Evolutionary conservation across 805 yeast species (phyloP).

Genomic region (Starmerella davenportii): DNA sequence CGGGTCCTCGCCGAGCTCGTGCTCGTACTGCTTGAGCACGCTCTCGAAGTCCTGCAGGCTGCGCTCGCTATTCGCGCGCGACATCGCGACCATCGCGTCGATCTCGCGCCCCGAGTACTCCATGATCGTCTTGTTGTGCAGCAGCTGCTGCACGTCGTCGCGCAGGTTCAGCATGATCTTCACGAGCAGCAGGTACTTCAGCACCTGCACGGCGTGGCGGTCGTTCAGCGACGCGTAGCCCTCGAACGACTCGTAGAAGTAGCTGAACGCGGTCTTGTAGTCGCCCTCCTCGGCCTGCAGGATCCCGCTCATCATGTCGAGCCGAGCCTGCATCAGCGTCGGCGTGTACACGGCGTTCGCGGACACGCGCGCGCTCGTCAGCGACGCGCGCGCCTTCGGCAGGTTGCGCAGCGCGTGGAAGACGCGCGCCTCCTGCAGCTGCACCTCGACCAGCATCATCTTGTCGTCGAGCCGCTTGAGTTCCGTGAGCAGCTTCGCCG

Average conservation of each 20-base stretch:
- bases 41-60: conserved; percentile 79
- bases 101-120: conserved; percentile 70
- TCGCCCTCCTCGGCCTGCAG: conserved; percentile 94
- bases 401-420: conserved; percentile 82
- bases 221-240: conserved; percentile 51
- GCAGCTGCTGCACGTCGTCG: conserved; percentile 66
- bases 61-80: conserved; percentile 76
- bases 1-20: conserved; percentile 67
- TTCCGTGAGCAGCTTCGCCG: conserved; percentile 56
- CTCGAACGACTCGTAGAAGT: conserved; percentile 88
- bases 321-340: conserved; percentile 79
- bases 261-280: conserved; percentile 87
- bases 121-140: conserved; percentile 53
- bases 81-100: conserved; percentile 90
- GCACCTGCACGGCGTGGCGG: conserved; percentile 44
- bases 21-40: conserved; percentile 47
- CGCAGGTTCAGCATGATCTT: conserved; percentile 82
- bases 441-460: conserved; percentile 87
- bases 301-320: conserved; percentile 88
- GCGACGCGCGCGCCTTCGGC: conserved; percentile 78
- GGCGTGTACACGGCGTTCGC: conserved; percentile 97
- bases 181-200: conserved; percentile 82
- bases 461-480: conserved; percentile 91
- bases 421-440: conserved; percentile 72
- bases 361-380: conserved; percentile 88